These are phyloP conservation scores for Capsicum chinense DNA, from an alignment of 257 asterid species.

Conservation along the genomic window DNA sequence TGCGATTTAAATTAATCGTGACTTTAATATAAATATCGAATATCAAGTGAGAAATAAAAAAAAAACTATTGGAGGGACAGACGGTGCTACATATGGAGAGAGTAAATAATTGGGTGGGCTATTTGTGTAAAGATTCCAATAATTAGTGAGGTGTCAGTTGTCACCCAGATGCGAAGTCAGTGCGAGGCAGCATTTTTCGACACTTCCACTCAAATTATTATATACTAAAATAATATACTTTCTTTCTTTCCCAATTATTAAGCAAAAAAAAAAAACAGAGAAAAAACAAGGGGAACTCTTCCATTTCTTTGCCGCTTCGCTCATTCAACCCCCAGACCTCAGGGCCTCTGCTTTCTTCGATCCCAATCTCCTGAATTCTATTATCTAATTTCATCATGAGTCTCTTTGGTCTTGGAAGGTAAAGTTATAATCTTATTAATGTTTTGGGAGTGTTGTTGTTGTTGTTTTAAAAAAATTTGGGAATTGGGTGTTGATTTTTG, in stretches of 20 bases:
- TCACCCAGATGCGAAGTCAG: constrained; percentile 52
- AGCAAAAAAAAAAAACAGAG: too few species aligned
- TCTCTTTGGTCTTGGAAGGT: constrained; percentile 98
- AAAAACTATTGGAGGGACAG: too few species aligned
- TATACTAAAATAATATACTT: not conserved
- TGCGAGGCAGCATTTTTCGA: constrained; percentile 61
- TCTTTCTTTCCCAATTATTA: not conserved
- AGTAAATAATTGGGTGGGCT: too few species aligned
- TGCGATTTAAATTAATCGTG: too few species aligned
- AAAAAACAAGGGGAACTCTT: not conserved
- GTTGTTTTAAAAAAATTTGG: not conserved
- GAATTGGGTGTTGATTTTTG: not conserved
- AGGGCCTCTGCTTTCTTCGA: not conserved
- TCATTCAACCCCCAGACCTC: not conserved
- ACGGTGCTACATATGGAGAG: too few species aligned
- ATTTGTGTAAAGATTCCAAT: too few species aligned
- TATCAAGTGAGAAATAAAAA: too few species aligned
- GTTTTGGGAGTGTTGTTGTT: not conserved
- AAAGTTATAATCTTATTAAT: not conserved
- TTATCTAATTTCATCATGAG: constrained; percentile 53
- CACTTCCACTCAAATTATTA: constrained; percentile 35
- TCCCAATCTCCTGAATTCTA: constrained; percentile 8
- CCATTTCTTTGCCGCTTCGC: constrained; percentile 25
- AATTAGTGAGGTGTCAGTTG: not conserved
- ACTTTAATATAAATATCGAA: too few species aligned